Base-by-base conservation (phyloP, 805 yeast genomes). In the Saturnispora serradocipensis region DNA sequence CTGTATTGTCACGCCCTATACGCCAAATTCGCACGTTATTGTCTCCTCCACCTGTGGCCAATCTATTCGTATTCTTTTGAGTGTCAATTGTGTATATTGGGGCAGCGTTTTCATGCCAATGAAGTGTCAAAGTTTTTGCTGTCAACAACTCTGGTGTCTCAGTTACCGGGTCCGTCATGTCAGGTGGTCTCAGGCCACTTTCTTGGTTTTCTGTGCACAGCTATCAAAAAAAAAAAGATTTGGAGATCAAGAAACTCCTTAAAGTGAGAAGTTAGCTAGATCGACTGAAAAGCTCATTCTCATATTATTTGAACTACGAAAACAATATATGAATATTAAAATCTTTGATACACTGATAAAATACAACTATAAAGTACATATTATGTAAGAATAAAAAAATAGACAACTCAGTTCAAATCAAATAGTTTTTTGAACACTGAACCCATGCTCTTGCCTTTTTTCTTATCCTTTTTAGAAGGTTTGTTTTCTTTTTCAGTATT, bases 1-100 rank as follows among this genome's bases (percentile, higher is more conserved):
- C 18, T 20, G 18, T 16, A 10, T 38, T 20, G 7, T 57, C 59
- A 5, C 57, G 61, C 46, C 59, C 65, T 2, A 50, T 45, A 30
- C 59, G 57, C 73, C 73, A 69, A 25, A 69, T 58, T 48, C 97
- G 73, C n/a, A 88, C 84, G 59, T 87, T 86, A 63, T 85, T 86
- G 66, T 93, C 99, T 42, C 97, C 97, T 24, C 98, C 98, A 0
- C 88, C 96, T 0, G 98, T 91, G 3, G 84, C 91, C 35, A 91
- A 68, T 11, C 54, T 24, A 18, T 47, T 38, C 7, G 42, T 39
- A 39, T 58, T 56, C 1, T 82, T 82, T 61, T 85, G 90, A 62
- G 82, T 80, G 53, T 78, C 77, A 2, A 82, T 74, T 18, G 83
- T 75, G 61, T 86, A 86, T 2, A 86, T 82, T 0, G 95, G 91